Evolutionary conservation across 148 eudicot species (phyloP).

Genomic region (Arbutus unedo): DNA sequence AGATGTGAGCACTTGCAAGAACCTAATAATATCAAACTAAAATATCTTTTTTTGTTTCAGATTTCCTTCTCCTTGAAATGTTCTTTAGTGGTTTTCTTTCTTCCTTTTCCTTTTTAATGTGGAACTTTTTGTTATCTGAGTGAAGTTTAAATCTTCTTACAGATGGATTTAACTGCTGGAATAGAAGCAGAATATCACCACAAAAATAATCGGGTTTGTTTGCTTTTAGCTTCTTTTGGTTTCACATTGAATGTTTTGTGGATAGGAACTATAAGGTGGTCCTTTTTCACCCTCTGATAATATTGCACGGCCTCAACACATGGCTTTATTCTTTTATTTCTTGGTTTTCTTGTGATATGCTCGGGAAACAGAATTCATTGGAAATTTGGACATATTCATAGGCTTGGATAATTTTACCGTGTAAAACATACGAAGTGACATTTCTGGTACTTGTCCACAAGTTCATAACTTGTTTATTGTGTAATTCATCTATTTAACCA

Average conservation of each 20-base stretch:
- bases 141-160: constrained; percentile 19
- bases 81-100: background rate
- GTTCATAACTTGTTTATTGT: background rate
- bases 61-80: background rate
- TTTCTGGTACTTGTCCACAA: background rate
- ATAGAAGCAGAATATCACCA: constrained; percentile 98
- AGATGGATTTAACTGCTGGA: constrained; percentile 95
- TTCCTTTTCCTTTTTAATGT: background rate
- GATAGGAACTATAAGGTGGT: background rate
- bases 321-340: background rate
- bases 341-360: background rate
- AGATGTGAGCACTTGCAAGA: constrained; percentile 52
- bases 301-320: background rate
- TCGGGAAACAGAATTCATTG: background rate
- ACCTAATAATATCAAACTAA: constrained; percentile 12
- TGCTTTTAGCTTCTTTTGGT: constrained; percentile 5
- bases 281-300: background rate
- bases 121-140: constrained; percentile 9
- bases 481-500: background rate
- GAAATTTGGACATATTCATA: background rate
- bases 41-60: background rate
- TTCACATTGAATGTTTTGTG: background rate
- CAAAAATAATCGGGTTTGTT: constrained; percentile 77
- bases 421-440: background rate
- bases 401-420: background rate